Percentiles rank a stretch among this genome's conserved stretches.
These are phyloP conservation scores for Fomitopsis serialis DNA, from an alignment of 768 basidiomycete species.

Conservation along the genomic window DNA sequence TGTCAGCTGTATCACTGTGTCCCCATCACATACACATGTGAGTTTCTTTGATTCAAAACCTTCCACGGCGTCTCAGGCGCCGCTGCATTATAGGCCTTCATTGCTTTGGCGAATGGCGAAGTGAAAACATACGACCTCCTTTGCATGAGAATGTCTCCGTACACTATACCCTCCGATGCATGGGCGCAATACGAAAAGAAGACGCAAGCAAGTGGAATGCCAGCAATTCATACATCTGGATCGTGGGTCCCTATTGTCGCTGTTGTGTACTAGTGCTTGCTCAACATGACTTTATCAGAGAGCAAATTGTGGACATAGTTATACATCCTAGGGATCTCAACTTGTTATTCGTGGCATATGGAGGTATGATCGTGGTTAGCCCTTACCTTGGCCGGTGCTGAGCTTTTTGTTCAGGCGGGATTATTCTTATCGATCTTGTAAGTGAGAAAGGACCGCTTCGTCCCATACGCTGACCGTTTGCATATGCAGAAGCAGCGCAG, in stretches of 20 bases:
- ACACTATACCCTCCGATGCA: slow-evolving; percentile 58
- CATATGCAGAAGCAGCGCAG: slow-evolving; percentile 43
- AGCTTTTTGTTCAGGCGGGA: slow-evolving; percentile 41
- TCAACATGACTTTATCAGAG: slow-evolving; percentile 9
- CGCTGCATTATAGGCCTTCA: slow-evolving; percentile 46
- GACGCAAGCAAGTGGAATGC: slow-evolving; percentile 35
- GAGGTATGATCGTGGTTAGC: slow-evolving; percentile 37
- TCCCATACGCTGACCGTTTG: neutral
- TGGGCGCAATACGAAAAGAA: slow-evolving; percentile 72
- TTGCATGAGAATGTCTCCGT: slow-evolving; percentile 60
- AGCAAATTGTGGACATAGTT: slow-evolving; percentile 52
- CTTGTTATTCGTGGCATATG: slow-evolving; percentile 68
- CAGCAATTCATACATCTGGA: slow-evolving; percentile 24
- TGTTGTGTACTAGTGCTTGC: neutral
- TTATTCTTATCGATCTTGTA: slow-evolving; percentile 57
- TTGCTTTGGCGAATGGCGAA: slow-evolving; percentile 49
- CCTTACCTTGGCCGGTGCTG: neutral
- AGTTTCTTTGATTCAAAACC: slow-evolving; percentile 27
- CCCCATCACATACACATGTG: slow-evolving; percentile 72
- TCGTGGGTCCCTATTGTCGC: slow-evolving; percentile 29
- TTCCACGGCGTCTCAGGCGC: no score
- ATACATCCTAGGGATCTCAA: slow-evolving; percentile 72
- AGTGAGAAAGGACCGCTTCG: slow-evolving; percentile 6
- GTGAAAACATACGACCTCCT: slow-evolving; percentile 75
- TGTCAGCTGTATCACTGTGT: slow-evolving; percentile 47